Conservation (phyloP, 805 yeast species). For the Novakomyces olei region DNA sequence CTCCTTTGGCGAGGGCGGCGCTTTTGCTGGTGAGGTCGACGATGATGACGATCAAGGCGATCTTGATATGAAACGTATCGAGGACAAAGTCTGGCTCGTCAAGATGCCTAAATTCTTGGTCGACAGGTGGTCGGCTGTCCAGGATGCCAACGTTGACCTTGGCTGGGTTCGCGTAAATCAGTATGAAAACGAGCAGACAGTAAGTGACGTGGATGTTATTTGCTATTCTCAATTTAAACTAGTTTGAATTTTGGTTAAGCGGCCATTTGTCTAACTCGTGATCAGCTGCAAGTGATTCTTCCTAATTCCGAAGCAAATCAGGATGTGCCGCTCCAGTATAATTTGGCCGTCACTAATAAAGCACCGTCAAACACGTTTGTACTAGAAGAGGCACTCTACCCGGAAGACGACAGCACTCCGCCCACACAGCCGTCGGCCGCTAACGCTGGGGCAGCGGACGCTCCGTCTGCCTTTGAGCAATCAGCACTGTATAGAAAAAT, state of each 20-base stretch:
- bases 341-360: constrained; percentile 52
- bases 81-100: constrained; percentile 75
- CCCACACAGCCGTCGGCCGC: too few relatives aligned
- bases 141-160: constrained; percentile 47
- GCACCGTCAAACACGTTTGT: constrained; percentile 37
- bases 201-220: background rate
- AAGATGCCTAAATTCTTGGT: constrained; percentile 73
- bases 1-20: constrained; percentile 9
- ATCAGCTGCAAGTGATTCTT: constrained; percentile 17
- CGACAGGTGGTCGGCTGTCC: constrained; percentile 50
- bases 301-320: constrained; percentile 22
- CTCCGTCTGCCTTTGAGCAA: too few relatives aligned
- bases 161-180: constrained; percentile 58
- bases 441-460: too few relatives aligned
- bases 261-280: constrained; percentile 2
- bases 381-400: background rate
- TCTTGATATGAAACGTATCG: constrained; percentile 39
- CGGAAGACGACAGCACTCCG: too few relatives aligned
- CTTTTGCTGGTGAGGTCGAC: constrained; percentile 21
- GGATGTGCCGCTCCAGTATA: constrained; percentile 65
- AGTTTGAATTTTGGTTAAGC: too few relatives aligned
- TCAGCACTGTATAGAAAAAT: constrained; percentile 5
- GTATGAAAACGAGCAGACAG: constrained; percentile 11
- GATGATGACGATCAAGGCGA: constrained; percentile 47
- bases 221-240: background rate